Conservation (phyloP, 345 rosid genomes). For the Eucalyptus curtisii region DNA sequence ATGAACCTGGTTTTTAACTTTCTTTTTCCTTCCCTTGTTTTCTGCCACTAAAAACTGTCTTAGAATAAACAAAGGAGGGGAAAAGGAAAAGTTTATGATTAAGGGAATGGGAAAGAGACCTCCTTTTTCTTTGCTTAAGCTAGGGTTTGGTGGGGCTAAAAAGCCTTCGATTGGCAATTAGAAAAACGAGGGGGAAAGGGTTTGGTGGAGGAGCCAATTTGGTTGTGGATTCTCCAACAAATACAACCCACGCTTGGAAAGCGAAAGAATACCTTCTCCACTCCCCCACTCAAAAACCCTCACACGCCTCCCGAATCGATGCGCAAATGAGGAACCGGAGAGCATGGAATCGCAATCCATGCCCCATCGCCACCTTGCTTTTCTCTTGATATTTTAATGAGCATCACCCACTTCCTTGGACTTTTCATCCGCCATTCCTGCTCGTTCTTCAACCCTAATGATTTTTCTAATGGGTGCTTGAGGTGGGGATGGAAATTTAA, state of each 20-base stretch:
- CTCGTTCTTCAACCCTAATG: background rate
- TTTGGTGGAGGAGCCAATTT: slow-evolving; percentile 5
- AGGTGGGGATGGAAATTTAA: background rate
- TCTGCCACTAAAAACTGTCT: background rate
- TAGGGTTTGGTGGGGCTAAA: background rate
- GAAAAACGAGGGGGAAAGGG: background rate
- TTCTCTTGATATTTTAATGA: background rate
- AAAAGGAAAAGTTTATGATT: background rate
- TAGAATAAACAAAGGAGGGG: background rate
- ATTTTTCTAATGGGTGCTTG: background rate
- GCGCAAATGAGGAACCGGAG: background rate
- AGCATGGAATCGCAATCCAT: background rate
- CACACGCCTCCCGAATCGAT: background rate
- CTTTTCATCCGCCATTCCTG: background rate
- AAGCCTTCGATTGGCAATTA: background rate
- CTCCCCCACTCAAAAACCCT: background rate
- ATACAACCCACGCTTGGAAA: slow-evolving; percentile 5
- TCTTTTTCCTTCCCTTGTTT: background rate
- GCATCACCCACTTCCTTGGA: background rate
- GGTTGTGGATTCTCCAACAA: slow-evolving; percentile 8
- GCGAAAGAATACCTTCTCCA: background rate
- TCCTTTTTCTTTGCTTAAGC: background rate
- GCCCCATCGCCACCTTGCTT: background rate
- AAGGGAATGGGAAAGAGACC: background rate
- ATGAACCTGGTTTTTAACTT: background rate